Conservation (phyloP, 75 land plant genomes). For the Cupressus sempervirens region DNA sequence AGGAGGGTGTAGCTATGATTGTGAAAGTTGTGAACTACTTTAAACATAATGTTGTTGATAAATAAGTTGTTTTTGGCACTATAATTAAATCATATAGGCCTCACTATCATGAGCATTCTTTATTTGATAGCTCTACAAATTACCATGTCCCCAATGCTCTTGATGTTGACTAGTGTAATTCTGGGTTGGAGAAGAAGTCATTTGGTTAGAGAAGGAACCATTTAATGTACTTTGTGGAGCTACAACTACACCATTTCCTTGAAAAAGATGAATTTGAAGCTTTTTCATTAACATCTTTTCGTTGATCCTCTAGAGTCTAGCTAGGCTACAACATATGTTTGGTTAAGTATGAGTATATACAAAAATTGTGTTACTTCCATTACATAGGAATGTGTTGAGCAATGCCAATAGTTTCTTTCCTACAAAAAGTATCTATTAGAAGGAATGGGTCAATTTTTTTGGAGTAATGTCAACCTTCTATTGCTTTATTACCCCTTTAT, state of each 20-base stretch:
- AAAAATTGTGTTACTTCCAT: no score
- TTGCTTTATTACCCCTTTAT: no score
- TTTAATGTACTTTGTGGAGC: conserved; percentile 38
- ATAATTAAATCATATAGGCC: conserved; percentile 35
- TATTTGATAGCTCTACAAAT: conserved; percentile 43
- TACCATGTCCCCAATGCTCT: conserved; percentile 37
- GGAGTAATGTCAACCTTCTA: no score
- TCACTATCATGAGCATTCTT: conserved; percentile 36
- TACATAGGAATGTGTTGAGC: no score
- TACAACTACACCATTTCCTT: conserved; percentile 48
- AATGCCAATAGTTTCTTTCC: no score
- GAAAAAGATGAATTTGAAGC: conserved; percentile 51
- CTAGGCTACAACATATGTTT: no score
- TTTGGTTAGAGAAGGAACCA: conserved; percentile 41
- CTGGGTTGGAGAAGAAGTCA: conserved; percentile 52
- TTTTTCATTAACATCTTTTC: conserved; percentile 53
- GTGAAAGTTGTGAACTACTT: conserved; percentile 29
- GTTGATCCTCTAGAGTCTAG: conserved; percentile 42
- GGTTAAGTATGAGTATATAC: no score
- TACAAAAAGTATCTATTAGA: no score
- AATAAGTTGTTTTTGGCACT: conserved; percentile 18
- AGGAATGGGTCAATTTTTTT: no score
- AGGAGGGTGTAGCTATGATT: conserved; percentile 14
- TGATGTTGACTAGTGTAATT: conserved; percentile 48
- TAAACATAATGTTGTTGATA: conserved; percentile 42